Evolutionary conservation across 73 alveolate genomes (phyloP).

Genomic region (Paramecium sonneborni): DNA sequence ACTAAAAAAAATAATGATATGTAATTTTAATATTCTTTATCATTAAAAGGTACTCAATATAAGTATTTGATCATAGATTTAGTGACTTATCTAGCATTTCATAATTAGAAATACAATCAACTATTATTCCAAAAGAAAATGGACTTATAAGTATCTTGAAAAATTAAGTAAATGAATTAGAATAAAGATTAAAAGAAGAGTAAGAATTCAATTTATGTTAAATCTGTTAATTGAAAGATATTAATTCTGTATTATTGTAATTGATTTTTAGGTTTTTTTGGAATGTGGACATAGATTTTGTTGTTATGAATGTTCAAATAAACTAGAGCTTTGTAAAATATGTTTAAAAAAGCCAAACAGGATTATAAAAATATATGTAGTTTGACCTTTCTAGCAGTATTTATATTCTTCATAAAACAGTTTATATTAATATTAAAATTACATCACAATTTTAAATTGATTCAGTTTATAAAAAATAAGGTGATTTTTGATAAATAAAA

Average conservation of each 20-base stretch:
- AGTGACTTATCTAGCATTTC: conserved; percentile 38
- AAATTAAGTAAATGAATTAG: conserved; percentile 9
- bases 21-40: background rate
- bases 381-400: background rate
- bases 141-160: conserved; percentile 4
- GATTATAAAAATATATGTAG: conserved; percentile 48
- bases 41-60: conserved; percentile 31
- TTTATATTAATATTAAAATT: background rate
- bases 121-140: background rate
- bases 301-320: conserved; percentile 55
- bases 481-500: background rate
- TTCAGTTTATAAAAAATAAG: background rate
- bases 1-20: conserved; percentile 37
- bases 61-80: conserved; percentile 58
- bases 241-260: background rate
- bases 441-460: background rate
- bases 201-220: conserved; percentile 41
- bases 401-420: background rate
- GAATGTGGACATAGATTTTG: conserved; percentile 63
- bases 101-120: conserved; percentile 2
- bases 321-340: conserved; percentile 40
- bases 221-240: background rate
- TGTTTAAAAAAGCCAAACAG: conserved; percentile 13
- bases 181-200: conserved; percentile 8
- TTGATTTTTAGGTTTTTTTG: background rate